These are phyloP conservation scores for Podaxis sp. DNA, from an alignment of 768 basidiomycete species.

Conservation along the genomic window DNA sequence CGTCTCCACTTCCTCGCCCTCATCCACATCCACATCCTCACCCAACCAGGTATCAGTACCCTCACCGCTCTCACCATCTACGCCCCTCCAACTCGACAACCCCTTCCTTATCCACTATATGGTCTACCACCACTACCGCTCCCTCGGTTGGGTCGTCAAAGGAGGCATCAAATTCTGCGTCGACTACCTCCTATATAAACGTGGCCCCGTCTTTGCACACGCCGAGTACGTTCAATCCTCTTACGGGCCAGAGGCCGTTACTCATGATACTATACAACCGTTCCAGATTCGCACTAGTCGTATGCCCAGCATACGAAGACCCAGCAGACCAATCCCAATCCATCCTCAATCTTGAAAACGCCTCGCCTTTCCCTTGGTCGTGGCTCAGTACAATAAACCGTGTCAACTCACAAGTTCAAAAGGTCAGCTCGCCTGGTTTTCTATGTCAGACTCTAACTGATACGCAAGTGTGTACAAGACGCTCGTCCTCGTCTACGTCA, in stretches of 20 bases:
- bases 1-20: slow-evolving; percentile 17
- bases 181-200: slow-evolving; percentile 91
- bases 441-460: not conserved
- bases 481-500: slow-evolving; percentile 86
- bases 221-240: slow-evolving; percentile 70
- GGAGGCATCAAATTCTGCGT: slow-evolving; percentile 97
- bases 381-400: slow-evolving; percentile 98
- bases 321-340: slow-evolving; percentile 66
- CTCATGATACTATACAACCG: not conserved
- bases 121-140: slow-evolving; percentile 92
- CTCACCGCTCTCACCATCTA: slow-evolving; percentile 16
- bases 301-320: slow-evolving; percentile 90
- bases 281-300: slow-evolving; percentile 83
- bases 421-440: slow-evolving; percentile 47
- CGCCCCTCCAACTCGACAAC: slow-evolving; percentile 70
- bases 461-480: slow-evolving; percentile 56
- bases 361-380: slow-evolving; percentile 81
- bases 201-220: slow-evolving; percentile 93
- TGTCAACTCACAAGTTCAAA: slow-evolving; percentile 95
- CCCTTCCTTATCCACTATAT: slow-evolving; percentile 90
- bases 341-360: slow-evolving; percentile 62
- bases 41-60: slow-evolving; percentile 13
- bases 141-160: slow-evolving; percentile 96
- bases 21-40: slow-evolving; percentile 15
- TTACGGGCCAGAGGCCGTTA: not conserved